These are phyloP conservation scores for Aureobasidium sp. DNA, from an alignment of 2,329 filamentous ascomycete species.

Conservation along the genomic window DNA sequence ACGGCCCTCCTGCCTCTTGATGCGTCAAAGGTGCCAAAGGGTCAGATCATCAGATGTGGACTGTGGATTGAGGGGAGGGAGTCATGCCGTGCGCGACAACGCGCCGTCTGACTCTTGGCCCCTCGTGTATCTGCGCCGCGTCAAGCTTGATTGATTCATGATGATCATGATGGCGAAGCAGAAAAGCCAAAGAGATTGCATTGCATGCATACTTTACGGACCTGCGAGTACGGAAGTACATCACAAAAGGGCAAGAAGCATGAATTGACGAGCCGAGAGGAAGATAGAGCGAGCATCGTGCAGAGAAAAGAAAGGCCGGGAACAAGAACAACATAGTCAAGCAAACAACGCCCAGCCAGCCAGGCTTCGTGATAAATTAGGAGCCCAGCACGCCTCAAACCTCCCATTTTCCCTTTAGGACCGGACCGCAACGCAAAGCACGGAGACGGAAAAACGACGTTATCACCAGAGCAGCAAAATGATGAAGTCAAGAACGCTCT, in stretches of 20 bases:
- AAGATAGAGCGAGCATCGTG: not conserved
- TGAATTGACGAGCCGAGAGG: not conserved
- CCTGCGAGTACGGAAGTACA: not conserved
- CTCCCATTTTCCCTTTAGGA: not conserved
- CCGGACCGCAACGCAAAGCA: not conserved
- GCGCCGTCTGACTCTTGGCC: conserved; percentile 11
- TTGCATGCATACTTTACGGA: conserved; percentile 2
- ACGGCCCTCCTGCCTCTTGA: conserved; percentile 2
- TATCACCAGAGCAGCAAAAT: not conserved
- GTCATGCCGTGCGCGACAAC: conserved; percentile 10
- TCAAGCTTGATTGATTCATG: not conserved
- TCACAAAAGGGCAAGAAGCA: not conserved
- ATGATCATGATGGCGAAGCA: not conserved
- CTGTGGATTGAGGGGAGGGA: not conserved
- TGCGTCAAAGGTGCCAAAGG: not conserved
- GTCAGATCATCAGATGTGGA: conserved; percentile 9
- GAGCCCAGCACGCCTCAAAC: not conserved
- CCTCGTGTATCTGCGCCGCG: conserved; percentile 4
- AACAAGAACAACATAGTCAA: not conserved
- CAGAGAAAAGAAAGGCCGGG: not conserved
- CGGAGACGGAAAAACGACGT: not conserved
- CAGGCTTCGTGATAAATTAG: not conserved
- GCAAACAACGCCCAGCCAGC: not conserved
- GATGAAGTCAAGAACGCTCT: not conserved
- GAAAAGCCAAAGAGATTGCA: conserved; percentile 5